These are phyloP conservation scores for Wallacemonas rigidus DNA, from an alignment of 208 protist genomes.

Conservation along the genomic window DNA sequence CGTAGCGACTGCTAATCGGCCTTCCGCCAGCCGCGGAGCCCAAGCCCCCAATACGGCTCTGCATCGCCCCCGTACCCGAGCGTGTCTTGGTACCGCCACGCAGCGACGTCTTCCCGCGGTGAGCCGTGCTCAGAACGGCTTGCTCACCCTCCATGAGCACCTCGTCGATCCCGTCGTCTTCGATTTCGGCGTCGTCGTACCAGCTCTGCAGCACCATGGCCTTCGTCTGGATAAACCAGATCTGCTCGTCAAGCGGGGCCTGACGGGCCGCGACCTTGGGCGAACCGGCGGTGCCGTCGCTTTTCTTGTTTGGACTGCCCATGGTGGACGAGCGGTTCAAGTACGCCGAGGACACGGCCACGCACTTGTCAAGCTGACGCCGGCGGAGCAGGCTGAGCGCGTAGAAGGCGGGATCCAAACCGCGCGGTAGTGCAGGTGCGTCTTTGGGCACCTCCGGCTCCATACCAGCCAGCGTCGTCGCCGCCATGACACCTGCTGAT, in stretches of 20 bases:
- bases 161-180: slow-evolving; percentile 94
- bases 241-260: slow-evolving; percentile 46
- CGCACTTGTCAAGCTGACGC: slow-evolving; percentile 82
- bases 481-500: background rate
- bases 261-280: background rate
- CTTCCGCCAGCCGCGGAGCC: slow-evolving; percentile 40
- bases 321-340: slow-evolving; percentile 36
- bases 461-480: background rate
- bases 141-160: slow-evolving; percentile 92
- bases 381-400: slow-evolving; percentile 87
- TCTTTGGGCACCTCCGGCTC: slow-evolving; percentile 2
- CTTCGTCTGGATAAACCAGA: slow-evolving; percentile 94
- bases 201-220: slow-evolving; percentile 91
- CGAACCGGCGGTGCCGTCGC: slow-evolving; percentile 5
- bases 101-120: slow-evolving; percentile 89
- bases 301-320: background rate
- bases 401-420: slow-evolving; percentile 92
- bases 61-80: slow-evolving; percentile 27
- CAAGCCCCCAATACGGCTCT: slow-evolving; percentile 10
- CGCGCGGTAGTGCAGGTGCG: slow-evolving; percentile 41
- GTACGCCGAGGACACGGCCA: slow-evolving; percentile 74
- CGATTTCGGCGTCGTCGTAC: slow-evolving; percentile 96
- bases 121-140: slow-evolving; percentile 76
- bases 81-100: slow-evolving; percentile 27
- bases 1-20: slow-evolving; percentile 75